Base-by-base conservation (phyloP, 2,329 filamentous ascomycete genomes). In the Epichloe bromicola region DNA sequence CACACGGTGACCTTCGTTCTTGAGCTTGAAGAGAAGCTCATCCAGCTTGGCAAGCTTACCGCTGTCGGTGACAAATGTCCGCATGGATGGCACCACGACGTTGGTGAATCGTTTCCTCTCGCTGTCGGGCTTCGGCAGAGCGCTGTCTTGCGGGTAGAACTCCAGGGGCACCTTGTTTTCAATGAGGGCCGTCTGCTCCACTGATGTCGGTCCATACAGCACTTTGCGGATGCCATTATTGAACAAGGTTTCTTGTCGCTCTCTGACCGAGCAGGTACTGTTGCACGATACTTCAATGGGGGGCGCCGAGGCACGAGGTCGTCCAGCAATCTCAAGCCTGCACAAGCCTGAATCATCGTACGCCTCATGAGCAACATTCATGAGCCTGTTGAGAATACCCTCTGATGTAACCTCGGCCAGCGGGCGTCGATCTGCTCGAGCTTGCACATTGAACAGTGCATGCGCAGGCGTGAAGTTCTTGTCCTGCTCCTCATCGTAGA, bases 31-130 rank as follows among this genome's bases (percentile, higher is more conserved):
- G 14, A 98, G 77, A 17, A 98, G 75, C 57, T 87, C 76, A 65
- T 98, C 93, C 48, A 98, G 75, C 63, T 89, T 88, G 45, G 89
- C 90, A 54, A 98, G 79, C 72, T 98, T 98, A 63, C 93, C 93
- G 49, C 89, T 95, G 68, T 97, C 93, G 2, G 91, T 97, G 53
- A 98, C 93, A 63, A 98, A 98, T 59, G 90, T 88, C 47, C 83
- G 85, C 93, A 98, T 98, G 11, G 90, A 96, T 0, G 93, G 93
- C 36, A 96, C 90, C 48, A 84, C 79, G 56, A 98, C 94, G 64
- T 91, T 86, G 48, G 86, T 96, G 69, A 90, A 97, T 23, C 86
- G 81, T 57, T 83, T 80, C 73, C 88, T 91, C 62, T 86, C 79
- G 44, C 86, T 88, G 54, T 86, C 83, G 0, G 93, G 90, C 37